These are phyloP conservation scores for Amesomyces nigricolor DNA, from an alignment of 2,329 filamentous ascomycete genomes.

Conservation along the genomic window DNA sequence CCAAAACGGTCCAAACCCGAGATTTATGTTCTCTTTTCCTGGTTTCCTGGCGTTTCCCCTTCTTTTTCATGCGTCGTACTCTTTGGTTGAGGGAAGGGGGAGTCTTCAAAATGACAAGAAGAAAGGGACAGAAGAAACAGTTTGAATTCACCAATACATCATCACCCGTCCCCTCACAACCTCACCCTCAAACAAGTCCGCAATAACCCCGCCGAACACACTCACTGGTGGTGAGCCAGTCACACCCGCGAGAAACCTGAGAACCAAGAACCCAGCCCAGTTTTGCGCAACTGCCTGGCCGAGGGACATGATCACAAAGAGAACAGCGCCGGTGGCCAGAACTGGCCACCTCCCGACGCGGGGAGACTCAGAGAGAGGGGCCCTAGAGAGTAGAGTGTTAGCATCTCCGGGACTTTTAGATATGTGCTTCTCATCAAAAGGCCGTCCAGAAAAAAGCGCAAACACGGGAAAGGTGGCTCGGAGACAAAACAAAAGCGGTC, in stretches of 20 bases:
- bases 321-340: slow-evolving; percentile 15
- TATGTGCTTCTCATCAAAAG: too few relatives aligned
- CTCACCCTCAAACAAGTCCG: slow-evolving; percentile 25
- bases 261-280: slow-evolving; percentile 18
- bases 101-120: neutral
- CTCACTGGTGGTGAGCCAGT: slow-evolving; percentile 28
- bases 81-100: too few relatives aligned
- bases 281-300: slow-evolving; percentile 18
- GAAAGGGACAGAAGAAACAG: neutral
- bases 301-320: slow-evolving; percentile 24
- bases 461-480: neutral
- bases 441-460: neutral
- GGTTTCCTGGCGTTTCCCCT: neutral
- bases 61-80: neutral
- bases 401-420: neutral
- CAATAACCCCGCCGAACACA: slow-evolving; percentile 27
- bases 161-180: slow-evolving; percentile 24
- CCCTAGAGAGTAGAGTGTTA: slow-evolving; percentile 3
- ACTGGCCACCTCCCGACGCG: slow-evolving; percentile 20
- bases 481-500: neutral
- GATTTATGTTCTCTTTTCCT: too few relatives aligned
- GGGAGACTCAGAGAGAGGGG: slow-evolving; percentile 25
- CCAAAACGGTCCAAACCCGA: neutral
- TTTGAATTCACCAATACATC: slow-evolving; percentile 22
- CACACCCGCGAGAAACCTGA: slow-evolving; percentile 23